Evolutionary conservation across 768 basidiomycete species (phyloP), one percentile per base, ranked within the genome.

Genomic region (Filobasidium wieringae): DNA sequence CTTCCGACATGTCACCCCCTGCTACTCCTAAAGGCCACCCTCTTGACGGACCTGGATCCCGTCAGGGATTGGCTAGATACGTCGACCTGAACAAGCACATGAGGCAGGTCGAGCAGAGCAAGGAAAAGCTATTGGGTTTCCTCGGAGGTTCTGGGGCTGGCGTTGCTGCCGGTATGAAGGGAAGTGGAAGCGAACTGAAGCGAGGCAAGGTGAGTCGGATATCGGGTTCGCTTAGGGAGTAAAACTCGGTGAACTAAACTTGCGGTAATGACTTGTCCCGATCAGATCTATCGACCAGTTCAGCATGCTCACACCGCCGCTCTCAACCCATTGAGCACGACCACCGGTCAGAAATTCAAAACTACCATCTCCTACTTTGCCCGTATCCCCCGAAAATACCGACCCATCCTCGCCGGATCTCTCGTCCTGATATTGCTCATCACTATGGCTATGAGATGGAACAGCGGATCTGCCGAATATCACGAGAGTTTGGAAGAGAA

Each of bases 301-400:
- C 51, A 27, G 32, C 34, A 7, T 32, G 34, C 12, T 33, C 47
- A 51, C 43, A 50, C n/a, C 32, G 22, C 27, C 32, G 31, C 41
- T 15, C 29, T 30, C 15, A 34, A 2, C 39, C 40, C 9, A 36
- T 32, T 11, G 41, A 36, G 1, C 34, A 43, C 15, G 34, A 39
- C 30, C 43, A 52, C 30, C 41, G 34, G 9, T 41, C 50, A 19
- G 39, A 52, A 24, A n/a, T 68, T 64, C 61, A 61, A 57, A 6
- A 60, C 66, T 8, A 64, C 67, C 29, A 30, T 68, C 30, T 51
- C 59, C 31, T 65, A 69, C 60, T 58, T 73, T 32, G 60, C 69
- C 29, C 69, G 70, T 11, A 59, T 73, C 26, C 69, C 72, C n/a
- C 63, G 72, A 2, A 61, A 68, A 52, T 40, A 63, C 14, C 66